Evolutionary conservation across 169 alveolate genomes (phyloP), one percentile per base, ranked within the genome.

Genomic region (Besnoitia besnoiti): DNA sequence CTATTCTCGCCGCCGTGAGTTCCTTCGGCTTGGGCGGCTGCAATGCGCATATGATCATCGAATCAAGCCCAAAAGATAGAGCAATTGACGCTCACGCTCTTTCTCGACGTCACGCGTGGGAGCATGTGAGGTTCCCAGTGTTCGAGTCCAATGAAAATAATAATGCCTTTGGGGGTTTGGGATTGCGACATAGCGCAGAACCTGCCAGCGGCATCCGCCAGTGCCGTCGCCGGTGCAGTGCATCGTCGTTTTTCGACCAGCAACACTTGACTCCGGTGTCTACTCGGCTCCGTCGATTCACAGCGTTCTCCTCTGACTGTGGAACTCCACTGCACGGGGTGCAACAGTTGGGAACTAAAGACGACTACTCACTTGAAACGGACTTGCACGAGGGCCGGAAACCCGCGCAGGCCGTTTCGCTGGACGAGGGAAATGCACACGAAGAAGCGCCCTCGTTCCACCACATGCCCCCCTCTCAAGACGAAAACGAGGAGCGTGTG

Each of bases 21-120:
- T 94, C 97, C 5, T 94, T 95, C 55, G 97, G 97, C 30, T 92
- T 95, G 84, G 97, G 97, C 75, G 97, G 97, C 84, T 91, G 95
- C 47, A 95, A 95, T 82, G 95, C 95, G n/a, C 97, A 95, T 50
- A 91, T 93, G 16, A 89, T 95, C 40, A 82, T 92, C 24, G 96
- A 93, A 51, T 85, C 85, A 0, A n/a, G 33, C 30, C 49, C 37
- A 24, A 24, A 33, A 24, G 39, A 42, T 0, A 50, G 93, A 5
- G 39, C 8, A 39, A 27, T 19, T 35, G 37, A 40, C 50, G 67
- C 89, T 37, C 55, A 14, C 3, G 40, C 47, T 37, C 37, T 42
- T 5, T 10, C 50, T 19, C 80, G 33, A 3, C 87, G 55, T 0
- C 59, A 77, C 87, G 19, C 0, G 3, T 77, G 87, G 87, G 39